Conservation (phyloP, 176 grass and related monocot species). For the Phoenix dactylifera region DNA sequence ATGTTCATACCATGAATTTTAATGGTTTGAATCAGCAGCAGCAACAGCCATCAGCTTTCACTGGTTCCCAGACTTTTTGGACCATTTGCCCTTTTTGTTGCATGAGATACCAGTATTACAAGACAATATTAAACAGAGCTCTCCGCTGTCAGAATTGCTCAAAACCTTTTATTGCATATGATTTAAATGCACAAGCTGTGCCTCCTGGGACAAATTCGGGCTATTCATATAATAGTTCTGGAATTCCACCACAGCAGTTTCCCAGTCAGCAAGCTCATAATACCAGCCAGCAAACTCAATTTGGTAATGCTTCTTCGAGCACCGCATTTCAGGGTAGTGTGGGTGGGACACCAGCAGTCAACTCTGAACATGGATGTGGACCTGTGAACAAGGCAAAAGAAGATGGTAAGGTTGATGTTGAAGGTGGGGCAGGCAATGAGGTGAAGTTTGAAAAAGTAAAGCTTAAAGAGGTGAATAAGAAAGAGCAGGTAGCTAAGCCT, state of each 20-base stretch:
- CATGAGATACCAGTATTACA: constrained; percentile 51
- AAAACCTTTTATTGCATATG: constrained; percentile 47
- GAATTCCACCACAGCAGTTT: constrained; percentile 29
- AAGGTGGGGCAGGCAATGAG: background rate
- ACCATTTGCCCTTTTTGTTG: constrained; percentile 53
- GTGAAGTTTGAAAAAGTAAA: constrained; percentile 4
- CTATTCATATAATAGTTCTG: constrained; percentile 24
- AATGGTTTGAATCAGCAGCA: constrained; percentile 13
- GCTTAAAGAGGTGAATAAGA: background rate
- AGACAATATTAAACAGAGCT: constrained; percentile 29
- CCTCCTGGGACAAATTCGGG: constrained; percentile 19
- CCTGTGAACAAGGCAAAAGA: background rate
- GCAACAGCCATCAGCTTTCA: constrained; percentile 22
- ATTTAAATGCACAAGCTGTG: constrained; percentile 19
- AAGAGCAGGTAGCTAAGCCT: constrained; percentile 1
- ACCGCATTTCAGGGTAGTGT: constrained; percentile 12
- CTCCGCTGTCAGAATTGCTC: constrained; percentile 44
- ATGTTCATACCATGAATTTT: constrained; percentile 18
- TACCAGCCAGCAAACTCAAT: constrained; percentile 19
- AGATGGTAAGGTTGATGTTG: constrained; percentile 7
- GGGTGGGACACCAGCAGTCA: constrained; percentile 11
- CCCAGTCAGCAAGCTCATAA: constrained; percentile 17
- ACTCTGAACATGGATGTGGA: constrained; percentile 14
- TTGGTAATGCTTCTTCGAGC: constrained; percentile 19
- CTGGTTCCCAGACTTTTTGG: constrained; percentile 45